Conservation (phyloP, 352 stramenopile species). For the Elongisporangium anandrum region DNA sequence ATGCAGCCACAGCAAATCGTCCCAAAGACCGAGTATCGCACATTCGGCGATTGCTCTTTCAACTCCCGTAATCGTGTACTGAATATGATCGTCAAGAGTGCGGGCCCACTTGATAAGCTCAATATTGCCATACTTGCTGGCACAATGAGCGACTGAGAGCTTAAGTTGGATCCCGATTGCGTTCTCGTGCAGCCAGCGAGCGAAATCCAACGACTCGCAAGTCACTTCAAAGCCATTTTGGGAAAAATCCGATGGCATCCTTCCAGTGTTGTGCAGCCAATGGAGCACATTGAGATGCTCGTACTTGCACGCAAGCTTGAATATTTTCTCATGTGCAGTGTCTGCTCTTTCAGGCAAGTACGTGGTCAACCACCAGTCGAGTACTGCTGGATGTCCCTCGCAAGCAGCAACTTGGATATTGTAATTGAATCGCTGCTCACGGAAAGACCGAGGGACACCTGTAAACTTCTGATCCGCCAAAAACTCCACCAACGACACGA, state of each 20-base stretch:
- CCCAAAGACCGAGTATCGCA: background rate
- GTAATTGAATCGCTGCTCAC: background rate
- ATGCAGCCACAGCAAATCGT: background rate
- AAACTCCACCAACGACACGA: background rate
- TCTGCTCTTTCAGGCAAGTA: background rate
- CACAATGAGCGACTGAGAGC: background rate
- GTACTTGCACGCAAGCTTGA: background rate
- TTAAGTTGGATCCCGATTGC: background rate
- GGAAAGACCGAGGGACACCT: background rate
- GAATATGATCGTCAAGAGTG: background rate
- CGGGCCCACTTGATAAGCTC: background rate
- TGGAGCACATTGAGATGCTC: background rate
- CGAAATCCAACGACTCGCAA: background rate
- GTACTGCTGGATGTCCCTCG: background rate
- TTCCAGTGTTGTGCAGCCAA: background rate
- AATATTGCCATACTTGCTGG: background rate
- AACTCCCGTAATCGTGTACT: background rate
- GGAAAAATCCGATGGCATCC: background rate
- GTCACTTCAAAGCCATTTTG: background rate
- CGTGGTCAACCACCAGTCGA: background rate
- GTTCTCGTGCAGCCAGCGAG: background rate
- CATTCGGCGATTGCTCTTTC: background rate
- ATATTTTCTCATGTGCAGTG: background rate
- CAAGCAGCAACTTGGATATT: background rate
- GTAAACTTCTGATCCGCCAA: background rate